These are phyloP conservation scores for Saccharomycopsis schoenii DNA, from an alignment of 805 yeast species.

Conservation along the genomic window DNA sequence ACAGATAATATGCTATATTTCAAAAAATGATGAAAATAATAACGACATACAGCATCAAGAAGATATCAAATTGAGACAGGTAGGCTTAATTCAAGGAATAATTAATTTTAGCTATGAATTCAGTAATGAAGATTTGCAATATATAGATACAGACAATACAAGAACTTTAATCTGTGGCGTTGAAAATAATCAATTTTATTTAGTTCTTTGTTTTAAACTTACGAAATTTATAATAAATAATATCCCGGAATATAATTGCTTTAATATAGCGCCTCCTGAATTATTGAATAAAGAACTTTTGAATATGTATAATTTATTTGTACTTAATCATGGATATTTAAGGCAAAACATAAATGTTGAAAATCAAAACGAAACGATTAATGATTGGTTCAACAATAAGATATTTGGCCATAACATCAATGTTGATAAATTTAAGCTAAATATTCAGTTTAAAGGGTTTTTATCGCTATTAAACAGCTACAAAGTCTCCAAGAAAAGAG, in stretches of 20 bases:
- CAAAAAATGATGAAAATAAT: neutral
- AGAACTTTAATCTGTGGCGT: conserved; percentile 10
- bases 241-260: conserved; percentile 11
- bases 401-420: conserved; percentile 6
- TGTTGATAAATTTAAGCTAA: conserved; percentile 12
- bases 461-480: conserved; percentile 12
- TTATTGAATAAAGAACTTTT: conserved; percentile 8
- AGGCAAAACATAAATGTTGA: neutral
- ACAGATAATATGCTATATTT: conserved; percentile 14
- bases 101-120: conserved; percentile 15
- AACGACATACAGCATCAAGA: neutral
- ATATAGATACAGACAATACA: conserved; percentile 16
- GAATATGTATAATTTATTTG: conserved; percentile 12
- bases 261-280: conserved; percentile 9
- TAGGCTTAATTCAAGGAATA: conserved; percentile 17
- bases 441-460: conserved; percentile 13
- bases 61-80: conserved; percentile 12
- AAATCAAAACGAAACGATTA: neutral
- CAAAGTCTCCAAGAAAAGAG: conserved; percentile 13
- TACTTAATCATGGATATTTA: conserved; percentile 12
- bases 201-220: conserved; percentile 13
- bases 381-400: neutral
- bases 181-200: conserved; percentile 8
- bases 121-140: neutral
- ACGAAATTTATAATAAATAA: conserved; percentile 13